phyloP scores from a whole-genome alignment of 169 alveolate species.

The Besnoitia besnoiti region DNA sequence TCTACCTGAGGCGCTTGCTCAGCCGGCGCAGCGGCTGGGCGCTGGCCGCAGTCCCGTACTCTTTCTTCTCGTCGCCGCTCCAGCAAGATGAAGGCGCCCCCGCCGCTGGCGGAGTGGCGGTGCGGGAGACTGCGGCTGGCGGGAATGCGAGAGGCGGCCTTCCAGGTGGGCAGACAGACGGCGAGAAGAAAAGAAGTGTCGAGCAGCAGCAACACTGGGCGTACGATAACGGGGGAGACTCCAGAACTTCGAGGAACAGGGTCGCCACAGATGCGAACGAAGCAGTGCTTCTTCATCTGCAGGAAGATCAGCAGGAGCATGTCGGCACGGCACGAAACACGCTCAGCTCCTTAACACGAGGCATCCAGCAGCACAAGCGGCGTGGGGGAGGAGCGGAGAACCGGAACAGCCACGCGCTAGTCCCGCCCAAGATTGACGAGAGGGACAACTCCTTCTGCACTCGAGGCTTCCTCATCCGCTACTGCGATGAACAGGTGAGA shows the following conservation, averaged over 20 bases:
- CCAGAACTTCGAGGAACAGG: not conserved
- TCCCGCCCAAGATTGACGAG: not conserved
- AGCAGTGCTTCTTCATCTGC: not conserved
- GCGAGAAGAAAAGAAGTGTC: not conserved
- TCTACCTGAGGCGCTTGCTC: constrained; percentile 18
- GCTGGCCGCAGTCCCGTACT: constrained; percentile 30
- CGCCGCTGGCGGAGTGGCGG: not conserved
- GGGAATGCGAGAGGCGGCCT: not conserved
- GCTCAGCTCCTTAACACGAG: not conserved
- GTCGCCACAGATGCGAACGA: not conserved
- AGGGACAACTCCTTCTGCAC: constrained; percentile 60
- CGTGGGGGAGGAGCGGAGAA: constrained; percentile 9
- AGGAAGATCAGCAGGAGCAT: not conserved
- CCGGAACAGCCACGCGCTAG: constrained; percentile 4
- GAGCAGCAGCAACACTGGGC: constrained; percentile 18
- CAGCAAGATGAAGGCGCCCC: not conserved
- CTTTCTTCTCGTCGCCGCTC: constrained; percentile 14
- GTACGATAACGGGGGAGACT: not conserved
- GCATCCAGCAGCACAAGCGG: not conserved
- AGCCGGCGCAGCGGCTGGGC: not conserved
- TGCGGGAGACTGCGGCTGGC: not conserved
- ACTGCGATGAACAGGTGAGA: constrained; percentile 72
- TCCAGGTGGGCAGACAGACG: not conserved
- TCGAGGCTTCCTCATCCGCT: constrained; percentile 67
- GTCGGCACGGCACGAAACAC: not conserved